Base-by-base conservation (phyloP, 176 grass and related monocot species). In the Melocanna baccifera region DNA sequence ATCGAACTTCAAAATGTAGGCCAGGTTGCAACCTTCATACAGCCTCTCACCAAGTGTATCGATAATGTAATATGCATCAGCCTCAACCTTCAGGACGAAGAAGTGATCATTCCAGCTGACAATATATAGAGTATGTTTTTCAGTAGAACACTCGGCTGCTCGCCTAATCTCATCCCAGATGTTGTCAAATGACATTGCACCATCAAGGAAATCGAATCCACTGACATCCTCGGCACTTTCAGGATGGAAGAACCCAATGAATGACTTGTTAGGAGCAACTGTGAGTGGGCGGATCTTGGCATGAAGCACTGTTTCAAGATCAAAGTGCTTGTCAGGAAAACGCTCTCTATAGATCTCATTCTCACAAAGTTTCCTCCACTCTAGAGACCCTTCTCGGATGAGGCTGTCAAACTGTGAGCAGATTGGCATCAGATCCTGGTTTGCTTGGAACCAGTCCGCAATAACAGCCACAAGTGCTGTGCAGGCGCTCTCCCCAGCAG, bases 51-150 rank as follows among this genome's bases (percentile, higher is more conserved):
- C 96, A 29, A 98, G 92, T 14, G 96, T 98, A 37, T 98, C 96
- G 0, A 98, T 91, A 77, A 98, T 95, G 66, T 98, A 93, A 81
- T 90, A 95, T 1, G 91, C 85, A 53, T 90, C 81, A 0, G 37
- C 51, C 68, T 98, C 96, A 14, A 95, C 91, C 76, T 93, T 98
- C 68, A 98, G 86, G 42, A 98, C 83, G 4, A 98, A 98, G 67
- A 98, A 95, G 51, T 98, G 96, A 75, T 98, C 96, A 0, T 98
- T 98, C 96, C 96, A 98, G 72, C 96, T 98, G 52, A 98, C 91
- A 22, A 99, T 95, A 76, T 99, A 99, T 22, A 99, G 42, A 15
- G 82, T 90, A 28, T 85, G 83, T 22, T 71, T 89, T 26, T 86
- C 90, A 28, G 78, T 71, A 18, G 67, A 79, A 23, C 46, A 75